Base-by-base conservation (phyloP, 306 rosid species). In the Hippophae tibetana region DNA sequence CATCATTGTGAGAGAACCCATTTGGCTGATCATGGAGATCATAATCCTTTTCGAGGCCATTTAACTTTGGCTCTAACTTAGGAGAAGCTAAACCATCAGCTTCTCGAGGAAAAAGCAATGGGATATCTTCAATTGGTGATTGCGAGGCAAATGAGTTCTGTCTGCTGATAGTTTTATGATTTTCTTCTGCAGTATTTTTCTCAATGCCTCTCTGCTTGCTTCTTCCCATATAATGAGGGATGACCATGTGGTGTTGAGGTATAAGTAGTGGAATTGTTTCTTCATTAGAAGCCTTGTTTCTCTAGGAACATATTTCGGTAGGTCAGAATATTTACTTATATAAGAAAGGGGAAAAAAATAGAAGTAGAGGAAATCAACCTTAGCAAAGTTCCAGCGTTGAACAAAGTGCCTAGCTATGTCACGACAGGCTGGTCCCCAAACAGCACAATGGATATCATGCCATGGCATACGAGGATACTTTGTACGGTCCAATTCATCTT, bases 311-410 rank as follows among this genome's bases (percentile, higher is more conserved):
- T 40, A 40, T 1, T 52, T 64, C 45, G 45, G 12, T 8, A 5
- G 23, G 13, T 68, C 47, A 48, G 54, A 5, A 42, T 26, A 48
- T 23, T 23, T 23, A 8, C 43, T 23, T 3, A n/a, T 6, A 13
- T 49, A 13, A 23, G 7, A 49, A 6, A 49, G 5, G 14, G 12
- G 1, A 49, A 31, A 31, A 50, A 49, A 44, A 9, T 1, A 52
- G n/a, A 38, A 50, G 40, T 41, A 25, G 8, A 10, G 59, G 54
- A 75, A 57, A 2, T 43, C 43, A 47, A 78, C 83, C 80, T 78
- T 78, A n/a, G 83, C 83, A 74, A 70, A 70, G 66, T 78, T 78
- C 83, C 83, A 78, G 11, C 83, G 76, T 58, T 78, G 77, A 71
- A 78, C 83, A 67, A 78, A 78, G 64, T 78, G 83, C 47, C 77